Evolutionary conservation across 1,139 yeast genomes (phyloP).

Genomic region (Diutina neorugosa): DNA sequence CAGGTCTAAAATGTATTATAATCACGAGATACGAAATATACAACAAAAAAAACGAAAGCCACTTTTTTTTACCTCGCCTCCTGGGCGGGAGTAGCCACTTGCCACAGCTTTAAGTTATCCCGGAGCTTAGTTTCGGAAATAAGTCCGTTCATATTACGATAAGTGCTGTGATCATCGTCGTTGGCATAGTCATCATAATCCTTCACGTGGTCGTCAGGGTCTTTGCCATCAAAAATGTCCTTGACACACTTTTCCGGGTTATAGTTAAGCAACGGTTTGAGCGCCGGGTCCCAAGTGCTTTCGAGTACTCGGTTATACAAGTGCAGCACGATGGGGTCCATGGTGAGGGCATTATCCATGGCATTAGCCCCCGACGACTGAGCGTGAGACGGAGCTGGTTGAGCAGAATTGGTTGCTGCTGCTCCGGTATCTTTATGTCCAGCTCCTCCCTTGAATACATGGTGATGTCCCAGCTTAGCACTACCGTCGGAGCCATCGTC

Average conservation of each 20-base stretch:
- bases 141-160: slow-evolving; percentile 22
- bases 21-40: not conserved
- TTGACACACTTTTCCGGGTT: slow-evolving; percentile 64
- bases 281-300: slow-evolving; percentile 69
- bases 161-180: not conserved
- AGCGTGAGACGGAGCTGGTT: too few relatives aligned
- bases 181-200: slow-evolving; percentile 12
- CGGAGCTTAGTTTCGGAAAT: slow-evolving; percentile 28
- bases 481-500: not conserved
- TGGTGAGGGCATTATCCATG: slow-evolving; percentile 9
- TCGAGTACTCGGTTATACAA: slow-evolving; percentile 54
- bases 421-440: not conserved
- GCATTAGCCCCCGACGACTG: not conserved
- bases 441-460: not conserved
- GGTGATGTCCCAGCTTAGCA: not conserved
- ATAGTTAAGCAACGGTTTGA: slow-evolving; percentile 43
- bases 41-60: slow-evolving; percentile 1
- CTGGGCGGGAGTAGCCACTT: slow-evolving; percentile 8
- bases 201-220: slow-evolving; percentile 25
- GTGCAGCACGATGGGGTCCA: slow-evolving; percentile 41
- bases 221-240: slow-evolving; percentile 39
- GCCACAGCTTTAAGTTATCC: slow-evolving; percentile 37
- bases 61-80: not conserved
- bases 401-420: not conserved
- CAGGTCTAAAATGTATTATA: not conserved